Evolutionary conservation across 129 eudicot genomes (phyloP).

Genomic region (Scalesia atractyloides): DNA sequence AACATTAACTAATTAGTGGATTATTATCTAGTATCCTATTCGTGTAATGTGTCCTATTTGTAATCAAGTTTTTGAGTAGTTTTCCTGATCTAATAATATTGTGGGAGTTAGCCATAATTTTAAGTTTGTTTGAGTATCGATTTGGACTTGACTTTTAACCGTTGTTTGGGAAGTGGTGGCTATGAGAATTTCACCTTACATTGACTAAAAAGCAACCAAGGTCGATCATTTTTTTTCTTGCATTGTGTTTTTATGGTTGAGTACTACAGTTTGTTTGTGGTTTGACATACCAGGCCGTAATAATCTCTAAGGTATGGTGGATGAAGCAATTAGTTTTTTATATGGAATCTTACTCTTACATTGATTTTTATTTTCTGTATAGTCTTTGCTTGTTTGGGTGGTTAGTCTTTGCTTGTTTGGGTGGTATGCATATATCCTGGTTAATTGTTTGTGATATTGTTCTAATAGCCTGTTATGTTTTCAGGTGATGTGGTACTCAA

Average conservation of each 20-base stretch:
- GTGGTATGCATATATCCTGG: constrained; percentile 1
- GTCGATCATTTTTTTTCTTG: neutral
- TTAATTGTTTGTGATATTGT: constrained; percentile 19
- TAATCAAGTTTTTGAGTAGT: too few relatives aligned
- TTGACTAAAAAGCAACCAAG: neutral
- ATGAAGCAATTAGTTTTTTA: neutral
- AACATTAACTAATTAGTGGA: too few relatives aligned
- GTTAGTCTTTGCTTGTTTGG: constrained; percentile 14
- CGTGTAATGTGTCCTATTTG: too few relatives aligned
- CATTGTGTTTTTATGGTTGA: neutral
- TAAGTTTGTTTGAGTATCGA: too few relatives aligned
- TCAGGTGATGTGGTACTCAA: constrained; percentile 96
- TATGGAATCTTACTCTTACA: neutral
- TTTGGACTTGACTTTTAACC: too few relatives aligned
- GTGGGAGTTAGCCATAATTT: too few relatives aligned
- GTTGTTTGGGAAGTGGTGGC: constrained; percentile 3
- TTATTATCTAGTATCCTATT: too few relatives aligned
- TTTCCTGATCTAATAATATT: too few relatives aligned
- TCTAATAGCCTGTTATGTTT: constrained; percentile 20
- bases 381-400: constrained; percentile 15
- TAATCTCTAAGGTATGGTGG: neutral
- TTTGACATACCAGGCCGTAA: neutral
- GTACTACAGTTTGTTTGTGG: neutral
- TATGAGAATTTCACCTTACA: constrained; percentile 13
- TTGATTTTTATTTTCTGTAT: neutral